Base-by-base conservation (phyloP, 148 eudicot genomes). In the Vaccinium vitisidaea region DNA sequence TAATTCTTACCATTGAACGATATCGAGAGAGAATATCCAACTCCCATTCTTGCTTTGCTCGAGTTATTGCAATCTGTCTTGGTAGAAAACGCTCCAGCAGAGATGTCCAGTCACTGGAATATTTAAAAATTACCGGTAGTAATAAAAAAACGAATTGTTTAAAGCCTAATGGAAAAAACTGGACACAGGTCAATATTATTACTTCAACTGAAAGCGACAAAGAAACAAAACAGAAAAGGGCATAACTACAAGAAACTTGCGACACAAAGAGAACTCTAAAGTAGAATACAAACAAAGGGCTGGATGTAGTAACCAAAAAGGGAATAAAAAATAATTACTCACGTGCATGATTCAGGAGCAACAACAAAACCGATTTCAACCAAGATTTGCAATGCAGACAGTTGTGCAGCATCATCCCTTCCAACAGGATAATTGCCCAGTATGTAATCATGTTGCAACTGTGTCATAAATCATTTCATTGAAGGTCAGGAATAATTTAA, bases 361-460 rank as follows among this genome's bases (percentile, higher is more conserved):
- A 83, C 85, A 67, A 93, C 88, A 87, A 85, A 95, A 88, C 99
- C 98, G 80, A 95, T 91, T 83, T 97, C 98, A 85, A 95, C 98
- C 86, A 94, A 89, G 86, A 97, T 97, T 81, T 97, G 99, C 86
- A 97, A 79, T 9, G 98, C 99, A 80, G 98, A 95, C 61, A 97
- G 80, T 80, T 97, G 98, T 78, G 96, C 98, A 75, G 99, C 95
- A 88, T 97, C 99, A 86, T 94, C 98, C 87, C 92, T 95, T 87
- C 99, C 99, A 86, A 97, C 98, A 74, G 99, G 99, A 87, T 97
- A 97, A 85, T 97, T 95, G 43, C 99, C 99, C 90, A 91, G 67
- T 84, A 97, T 94, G 90, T 95, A 97, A 91, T 97, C 99, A 88
- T 97, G 98, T 95, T 97, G 99, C 82, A 94, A 82, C 99, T 96